Base-by-base conservation (phyloP, 179 eudicot genomes). In the Silene noctiflora region DNA sequence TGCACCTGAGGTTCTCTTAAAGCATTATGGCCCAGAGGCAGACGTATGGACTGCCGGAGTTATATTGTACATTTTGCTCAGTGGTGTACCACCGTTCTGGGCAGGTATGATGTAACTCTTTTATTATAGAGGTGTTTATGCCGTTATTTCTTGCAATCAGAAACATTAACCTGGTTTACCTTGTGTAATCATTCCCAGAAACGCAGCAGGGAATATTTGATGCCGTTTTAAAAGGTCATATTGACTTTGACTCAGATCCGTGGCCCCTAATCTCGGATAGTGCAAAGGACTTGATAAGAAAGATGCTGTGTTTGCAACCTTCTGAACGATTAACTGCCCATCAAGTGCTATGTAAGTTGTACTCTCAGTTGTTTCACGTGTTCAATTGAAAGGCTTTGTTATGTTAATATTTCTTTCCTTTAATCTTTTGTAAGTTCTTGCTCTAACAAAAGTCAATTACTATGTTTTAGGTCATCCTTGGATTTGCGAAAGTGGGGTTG, bases 21-120 rank as follows among this genome's bases (percentile, higher is more conserved):
- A 91, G 89, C 88, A 87, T 74, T 92, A 92, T 79, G 97, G 97
- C 17, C 93, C 90, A 4, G 93, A 86, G 83, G 96, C 97, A 78
- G 97, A 92, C 81, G 97, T 92, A 35, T 92, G 97, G 97, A 91
- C 96, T 66, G 97, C 97, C 66, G 97, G 97, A 71, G 93, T 92
- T 80, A 92, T 92, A 61, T 83, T 92, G 22, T 92, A 92, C 75
- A 90, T 92, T 84, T 77, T 92, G 76, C 88, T 92, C 71, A 92
- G 97, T 76, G 97, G 96, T 69, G 96, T 90, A 17, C 97, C 96
- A 22, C 97, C 97, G 60, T 92, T 92, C 80, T 92, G 96, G 96
- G 97, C 97, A 35, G 97, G 97, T 92, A 91, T 78, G 77, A 91
- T 77, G 76, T 63, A 65, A 3, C 33, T 35, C 19, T 29, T 29